Evolutionary conservation across 176 grass and related monocot species (phyloP).

Genomic region (Oryza glumipatula): DNA sequence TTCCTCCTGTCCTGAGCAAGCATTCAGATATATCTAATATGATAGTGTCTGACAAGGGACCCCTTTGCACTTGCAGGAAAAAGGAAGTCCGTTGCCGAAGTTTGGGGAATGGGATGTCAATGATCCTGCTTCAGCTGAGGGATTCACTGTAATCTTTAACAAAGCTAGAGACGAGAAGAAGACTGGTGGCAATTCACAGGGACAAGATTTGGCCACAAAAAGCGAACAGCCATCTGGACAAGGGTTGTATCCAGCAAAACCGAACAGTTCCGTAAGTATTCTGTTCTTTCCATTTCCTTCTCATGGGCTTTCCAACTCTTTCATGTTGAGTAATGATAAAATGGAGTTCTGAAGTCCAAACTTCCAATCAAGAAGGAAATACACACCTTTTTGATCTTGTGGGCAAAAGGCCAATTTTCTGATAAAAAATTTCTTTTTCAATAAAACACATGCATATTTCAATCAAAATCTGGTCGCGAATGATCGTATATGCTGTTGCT

Average conservation of each 20-base stretch:
- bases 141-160: conserved; percentile 58
- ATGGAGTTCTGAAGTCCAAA: neutral
- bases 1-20: neutral
- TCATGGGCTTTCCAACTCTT: neutral
- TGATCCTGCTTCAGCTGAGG: conserved; percentile 48
- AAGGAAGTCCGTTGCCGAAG: conserved; percentile 37
- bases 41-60: neutral
- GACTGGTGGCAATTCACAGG: conserved; percentile 35
- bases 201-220: neutral
- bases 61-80: conserved; percentile 2
- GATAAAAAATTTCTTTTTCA: neutral
- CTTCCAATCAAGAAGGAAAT: neutral
- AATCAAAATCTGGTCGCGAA: neutral
- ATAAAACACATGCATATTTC: neutral
- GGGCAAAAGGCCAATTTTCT: neutral
- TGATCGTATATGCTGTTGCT: neutral
- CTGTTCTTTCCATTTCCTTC: neutral
- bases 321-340: neutral
- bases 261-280: conserved; percentile 44
- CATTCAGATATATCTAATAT: neutral
- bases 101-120: conserved; percentile 49
- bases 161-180: conserved; percentile 60
- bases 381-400: neutral
- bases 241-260: conserved; percentile 38
- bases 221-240: conserved; percentile 24